Evolutionary conservation across 495 filamentous ascomycete genomes (phyloP).

Genomic region (Daldinia decipiens): DNA sequence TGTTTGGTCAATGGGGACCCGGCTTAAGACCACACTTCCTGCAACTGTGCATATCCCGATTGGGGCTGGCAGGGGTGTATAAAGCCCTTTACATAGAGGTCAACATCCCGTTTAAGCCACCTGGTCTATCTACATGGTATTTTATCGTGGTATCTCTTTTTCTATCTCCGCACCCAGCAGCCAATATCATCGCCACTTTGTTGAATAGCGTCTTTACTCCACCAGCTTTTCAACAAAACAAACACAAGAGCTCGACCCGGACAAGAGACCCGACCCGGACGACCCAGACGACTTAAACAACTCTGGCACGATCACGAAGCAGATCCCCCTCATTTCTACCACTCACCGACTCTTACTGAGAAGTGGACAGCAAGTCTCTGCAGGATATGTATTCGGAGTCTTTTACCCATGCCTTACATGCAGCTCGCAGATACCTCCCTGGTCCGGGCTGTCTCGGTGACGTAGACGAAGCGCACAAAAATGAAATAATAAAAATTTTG

Average conservation of each 20-base stretch:
- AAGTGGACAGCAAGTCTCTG: slow-evolving; percentile 31
- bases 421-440: slow-evolving; percentile 38
- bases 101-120: slow-evolving; percentile 35
- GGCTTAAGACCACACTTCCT: slow-evolving; percentile 47
- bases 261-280: slow-evolving; percentile 16
- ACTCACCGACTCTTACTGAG: slow-evolving; percentile 41
- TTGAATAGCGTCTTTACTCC: slow-evolving; percentile 33
- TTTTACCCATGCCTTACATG: slow-evolving; percentile 44
- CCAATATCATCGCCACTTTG: slow-evolving; percentile 38
- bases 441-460: slow-evolving; percentile 27
- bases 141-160: slow-evolving; percentile 28
- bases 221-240: slow-evolving; percentile 35
- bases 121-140: slow-evolving; percentile 24
- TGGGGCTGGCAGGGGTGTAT: slow-evolving; percentile 32
- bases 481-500: slow-evolving; percentile 17
- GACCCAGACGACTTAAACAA: slow-evolving; percentile 2
- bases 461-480: slow-evolving; percentile 39
- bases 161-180: slow-evolving; percentile 36
- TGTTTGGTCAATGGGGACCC: slow-evolving; percentile 53
- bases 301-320: slow-evolving; percentile 36
- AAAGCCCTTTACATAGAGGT: slow-evolving; percentile 15
- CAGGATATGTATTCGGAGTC: slow-evolving; percentile 33
- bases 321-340: slow-evolving; percentile 37
- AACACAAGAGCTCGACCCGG: slow-evolving; percentile 25
- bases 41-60: slow-evolving; percentile 52